phyloP scores from a whole-genome alignment of 1,139 yeast genomes.

The Geotrichum armillariae region DNA sequence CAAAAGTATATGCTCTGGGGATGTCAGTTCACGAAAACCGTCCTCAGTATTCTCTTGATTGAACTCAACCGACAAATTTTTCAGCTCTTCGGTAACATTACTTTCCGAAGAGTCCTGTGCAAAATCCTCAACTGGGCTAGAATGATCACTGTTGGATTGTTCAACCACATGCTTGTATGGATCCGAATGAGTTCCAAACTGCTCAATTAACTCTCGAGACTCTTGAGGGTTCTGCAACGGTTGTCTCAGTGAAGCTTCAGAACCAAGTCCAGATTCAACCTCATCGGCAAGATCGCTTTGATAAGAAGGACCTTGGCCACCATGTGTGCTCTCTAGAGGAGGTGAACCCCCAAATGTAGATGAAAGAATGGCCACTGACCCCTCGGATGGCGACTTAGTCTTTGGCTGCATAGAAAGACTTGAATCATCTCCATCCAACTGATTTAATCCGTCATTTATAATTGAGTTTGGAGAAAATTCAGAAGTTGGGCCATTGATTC shows the following conservation, averaged over 20 bases:
- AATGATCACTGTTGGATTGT: not conserved
- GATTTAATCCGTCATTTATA: not conserved
- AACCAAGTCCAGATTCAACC: not conserved
- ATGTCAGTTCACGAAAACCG: conserved; percentile 15
- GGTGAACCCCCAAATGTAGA: not conserved
- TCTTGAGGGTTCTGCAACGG: not conserved
- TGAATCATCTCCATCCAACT: not conserved
- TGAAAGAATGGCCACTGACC: not conserved
- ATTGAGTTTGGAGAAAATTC: not conserved
- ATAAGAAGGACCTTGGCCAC: not conserved
- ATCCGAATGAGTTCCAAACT: no score
- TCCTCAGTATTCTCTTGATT: no score
- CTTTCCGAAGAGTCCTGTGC: not conserved
- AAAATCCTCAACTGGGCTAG: not conserved
- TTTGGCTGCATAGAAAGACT: not conserved
- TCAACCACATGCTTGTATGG: not conserved
- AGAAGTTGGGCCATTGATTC: not conserved
- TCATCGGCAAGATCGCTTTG: not conserved
- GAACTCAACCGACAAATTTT: not conserved
- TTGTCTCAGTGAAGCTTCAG: not conserved
- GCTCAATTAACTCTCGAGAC: not conserved
- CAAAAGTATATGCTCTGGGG: conserved; percentile 14
- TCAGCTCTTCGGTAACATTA: not conserved
- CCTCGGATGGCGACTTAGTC: not conserved
- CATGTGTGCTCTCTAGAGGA: not conserved